phyloP scores from a whole-genome alignment of 2,329 filamentous ascomycete species.

The Akanthomyces muscarius region DNA sequence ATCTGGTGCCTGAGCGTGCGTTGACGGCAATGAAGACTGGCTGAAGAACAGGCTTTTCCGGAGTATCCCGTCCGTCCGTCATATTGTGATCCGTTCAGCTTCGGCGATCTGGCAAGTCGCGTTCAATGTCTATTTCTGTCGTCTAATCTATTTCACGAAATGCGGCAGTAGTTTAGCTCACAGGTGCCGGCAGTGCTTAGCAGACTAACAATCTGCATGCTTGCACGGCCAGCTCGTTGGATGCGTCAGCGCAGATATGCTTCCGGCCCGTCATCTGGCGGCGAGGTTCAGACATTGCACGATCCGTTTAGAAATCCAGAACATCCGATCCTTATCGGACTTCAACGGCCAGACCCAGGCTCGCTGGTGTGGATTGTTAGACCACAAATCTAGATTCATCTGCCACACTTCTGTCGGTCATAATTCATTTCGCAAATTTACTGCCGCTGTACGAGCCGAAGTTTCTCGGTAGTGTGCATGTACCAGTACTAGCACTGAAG shows the following conservation, averaged over 20 bases:
- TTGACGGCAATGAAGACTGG: too few relatives aligned
- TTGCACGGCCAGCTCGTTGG: neutral
- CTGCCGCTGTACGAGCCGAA: conserved; percentile 9
- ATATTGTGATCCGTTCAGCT: too few relatives aligned
- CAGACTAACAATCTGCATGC: neutral
- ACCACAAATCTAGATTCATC: conserved; percentile 12
- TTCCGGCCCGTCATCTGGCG: neutral
- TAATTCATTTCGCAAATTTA: neutral
- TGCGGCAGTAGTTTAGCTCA: neutral
- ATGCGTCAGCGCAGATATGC: neutral
- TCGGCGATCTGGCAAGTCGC: too few relatives aligned
- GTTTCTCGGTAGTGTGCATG: conserved; percentile 12
- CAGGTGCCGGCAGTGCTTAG: neutral
- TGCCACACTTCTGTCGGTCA: conserved; percentile 8
- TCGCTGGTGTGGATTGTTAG: conserved; percentile 9
- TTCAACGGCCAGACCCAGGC: conserved; percentile 7
- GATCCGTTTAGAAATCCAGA: conserved; percentile 10
- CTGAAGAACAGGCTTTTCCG: too few relatives aligned
- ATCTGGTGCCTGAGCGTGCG: too few relatives aligned
- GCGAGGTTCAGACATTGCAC: neutral
- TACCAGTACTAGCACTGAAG: neutral
- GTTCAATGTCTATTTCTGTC: too few relatives aligned
- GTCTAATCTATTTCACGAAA: neutral
- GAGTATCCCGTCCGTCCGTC: too few relatives aligned
- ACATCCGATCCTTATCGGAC: conserved; percentile 15